phyloP scores from a whole-genome alignment of 805 yeast species.

The Barnettozyma vustinii region DNA sequence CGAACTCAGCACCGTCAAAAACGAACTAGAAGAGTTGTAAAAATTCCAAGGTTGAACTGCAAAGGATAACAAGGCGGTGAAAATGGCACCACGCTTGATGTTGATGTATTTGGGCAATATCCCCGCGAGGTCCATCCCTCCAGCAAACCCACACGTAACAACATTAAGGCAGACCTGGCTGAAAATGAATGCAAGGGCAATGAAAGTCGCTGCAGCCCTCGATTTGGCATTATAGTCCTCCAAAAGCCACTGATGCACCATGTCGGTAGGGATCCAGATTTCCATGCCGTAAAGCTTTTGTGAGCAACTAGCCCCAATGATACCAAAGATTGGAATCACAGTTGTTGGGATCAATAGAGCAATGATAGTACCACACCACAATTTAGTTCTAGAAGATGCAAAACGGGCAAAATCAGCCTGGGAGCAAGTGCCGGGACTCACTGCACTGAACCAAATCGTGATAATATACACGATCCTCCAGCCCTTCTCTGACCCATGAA shows the following conservation, averaged over 20 bases:
- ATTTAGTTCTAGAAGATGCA: conserved; percentile 24
- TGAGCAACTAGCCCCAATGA: conserved; percentile 37
- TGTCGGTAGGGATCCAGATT: conserved; percentile 33
- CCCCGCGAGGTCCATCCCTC: conserved; percentile 27
- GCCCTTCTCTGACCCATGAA: conserved; percentile 26
- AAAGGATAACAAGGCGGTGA: conserved; percentile 29
- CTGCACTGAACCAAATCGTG: conserved; percentile 28
- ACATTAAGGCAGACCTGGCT: conserved; percentile 30
- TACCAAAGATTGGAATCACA: conserved; percentile 38
- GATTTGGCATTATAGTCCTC: conserved; percentile 28
- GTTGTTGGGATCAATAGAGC: conserved; percentile 35
- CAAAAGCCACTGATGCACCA: conserved; percentile 27
- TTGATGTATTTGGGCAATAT: conserved; percentile 22
- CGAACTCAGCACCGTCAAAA: conserved; percentile 30
- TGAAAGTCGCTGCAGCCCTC: conserved; percentile 33
- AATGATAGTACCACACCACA: conserved; percentile 19
- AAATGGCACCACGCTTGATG: conserved; percentile 33
- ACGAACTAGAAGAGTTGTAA: conserved; percentile 28
- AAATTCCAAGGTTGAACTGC: conserved; percentile 34
- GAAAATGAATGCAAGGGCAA: conserved; percentile 27
- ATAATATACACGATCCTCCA: conserved; percentile 31
- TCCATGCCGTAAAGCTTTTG: conserved; percentile 29
- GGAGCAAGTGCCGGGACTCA: conserved; percentile 30
- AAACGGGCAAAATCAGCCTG: conserved; percentile 33
- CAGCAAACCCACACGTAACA: conserved; percentile 30